These are phyloP conservation scores for Pythium grandisporangium DNA, from an alignment of 352 stramenopile species.

Conservation along the genomic window DNA sequence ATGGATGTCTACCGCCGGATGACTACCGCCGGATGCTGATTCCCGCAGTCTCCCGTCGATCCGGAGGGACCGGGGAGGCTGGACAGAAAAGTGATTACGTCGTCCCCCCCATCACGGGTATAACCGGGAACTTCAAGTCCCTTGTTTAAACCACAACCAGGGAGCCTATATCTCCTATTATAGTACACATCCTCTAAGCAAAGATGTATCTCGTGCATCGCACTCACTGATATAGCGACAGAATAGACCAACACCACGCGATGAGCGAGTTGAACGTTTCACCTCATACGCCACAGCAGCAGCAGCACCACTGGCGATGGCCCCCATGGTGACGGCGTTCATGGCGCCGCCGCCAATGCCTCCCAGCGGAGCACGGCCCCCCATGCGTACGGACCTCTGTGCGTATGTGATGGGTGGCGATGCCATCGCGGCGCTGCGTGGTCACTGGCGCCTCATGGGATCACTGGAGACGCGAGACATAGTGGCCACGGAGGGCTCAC, in stretches of 20 bases:
- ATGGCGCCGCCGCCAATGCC: neutral
- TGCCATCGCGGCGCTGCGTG: neutral
- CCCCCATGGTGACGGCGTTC: neutral
- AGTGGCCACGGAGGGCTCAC: neutral
- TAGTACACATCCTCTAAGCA: no score
- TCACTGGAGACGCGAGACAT: slow-evolving; percentile 6
- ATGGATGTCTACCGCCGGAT: neutral
- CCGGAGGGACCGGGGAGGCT: no score
- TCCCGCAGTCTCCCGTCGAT: no score
- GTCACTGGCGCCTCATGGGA: neutral
- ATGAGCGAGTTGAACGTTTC: neutral
- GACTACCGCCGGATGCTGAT: no score
- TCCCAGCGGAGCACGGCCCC: neutral
- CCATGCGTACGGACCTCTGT: neutral
- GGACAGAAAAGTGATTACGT: no score
- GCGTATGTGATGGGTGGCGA: neutral
- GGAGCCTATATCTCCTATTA: no score
- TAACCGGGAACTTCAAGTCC: no score
- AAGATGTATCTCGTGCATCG: no score
- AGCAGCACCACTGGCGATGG: no score
- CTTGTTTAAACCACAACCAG: neutral
- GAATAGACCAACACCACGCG: neutral
- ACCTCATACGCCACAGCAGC: neutral
- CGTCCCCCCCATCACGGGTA: no score
- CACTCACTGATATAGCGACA: no score